Evolutionary conservation across 2,329 filamentous ascomycete species (phyloP).

Genomic region (Zymoseptoria passerinii): DNA sequence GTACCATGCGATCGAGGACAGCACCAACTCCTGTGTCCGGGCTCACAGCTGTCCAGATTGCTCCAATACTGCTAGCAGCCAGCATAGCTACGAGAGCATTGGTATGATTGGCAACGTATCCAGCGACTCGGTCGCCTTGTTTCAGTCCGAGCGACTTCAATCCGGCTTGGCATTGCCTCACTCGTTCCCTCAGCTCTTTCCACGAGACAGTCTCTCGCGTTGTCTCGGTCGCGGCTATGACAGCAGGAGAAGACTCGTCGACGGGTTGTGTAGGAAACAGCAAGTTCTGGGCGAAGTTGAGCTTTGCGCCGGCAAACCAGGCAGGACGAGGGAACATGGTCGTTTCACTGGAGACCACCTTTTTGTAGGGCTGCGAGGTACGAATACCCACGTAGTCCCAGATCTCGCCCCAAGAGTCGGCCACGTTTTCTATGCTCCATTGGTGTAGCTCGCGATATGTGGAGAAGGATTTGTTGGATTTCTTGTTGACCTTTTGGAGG

Average conservation of each 20-base stretch:
- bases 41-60: constrained; percentile 86
- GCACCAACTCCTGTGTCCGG: constrained; percentile 88
- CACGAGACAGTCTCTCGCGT: constrained; percentile 61
- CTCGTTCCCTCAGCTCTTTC: constrained; percentile 69
- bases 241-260: constrained; percentile 55
- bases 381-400: constrained; percentile 77
- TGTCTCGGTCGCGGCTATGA: constrained; percentile 75
- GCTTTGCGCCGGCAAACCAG: constrained; percentile 69
- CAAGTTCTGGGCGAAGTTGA: constrained; percentile 95
- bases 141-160: constrained; percentile 59
- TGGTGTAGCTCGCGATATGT: constrained; percentile 68
- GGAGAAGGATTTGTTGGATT: constrained; percentile 53
- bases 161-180: constrained; percentile 63
- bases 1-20: constrained; percentile 75
- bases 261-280: constrained; percentile 61
- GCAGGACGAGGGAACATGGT: constrained; percentile 78
- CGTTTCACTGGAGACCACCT: constrained; percentile 61
- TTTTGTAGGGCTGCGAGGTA: constrained; percentile 52
- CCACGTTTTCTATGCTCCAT: constrained; percentile 74
- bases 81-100: constrained; percentile 85
- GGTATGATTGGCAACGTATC: constrained; percentile 81
- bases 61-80: constrained; percentile 71
- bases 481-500: constrained; percentile 55
- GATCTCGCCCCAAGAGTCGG: constrained; percentile 73
- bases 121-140: constrained; percentile 54